phyloP scores from a whole-genome alignment of 768 basidiomycete genomes.

The Termitomyces sp. region DNA sequence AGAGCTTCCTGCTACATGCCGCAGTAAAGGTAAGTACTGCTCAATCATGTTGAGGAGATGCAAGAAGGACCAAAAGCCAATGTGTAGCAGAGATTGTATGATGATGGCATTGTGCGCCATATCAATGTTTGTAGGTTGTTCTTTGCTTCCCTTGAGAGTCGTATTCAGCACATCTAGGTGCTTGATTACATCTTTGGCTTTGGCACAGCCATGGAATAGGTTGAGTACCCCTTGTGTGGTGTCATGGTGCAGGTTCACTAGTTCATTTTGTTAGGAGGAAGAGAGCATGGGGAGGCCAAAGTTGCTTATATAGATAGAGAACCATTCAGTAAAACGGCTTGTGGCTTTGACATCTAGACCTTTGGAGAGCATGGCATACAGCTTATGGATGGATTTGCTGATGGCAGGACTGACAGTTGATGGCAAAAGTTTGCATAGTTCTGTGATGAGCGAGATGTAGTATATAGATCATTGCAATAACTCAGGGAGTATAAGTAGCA shows the following conservation, averaged over 20 bases:
- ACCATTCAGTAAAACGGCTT: conserved; percentile 89
- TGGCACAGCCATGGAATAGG: conserved; percentile 76
- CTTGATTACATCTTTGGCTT: conserved; percentile 72
- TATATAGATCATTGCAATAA: conserved; percentile 76
- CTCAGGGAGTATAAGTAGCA: conserved; percentile 72
- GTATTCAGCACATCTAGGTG: conserved; percentile 68
- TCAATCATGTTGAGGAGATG: conserved; percentile 98
- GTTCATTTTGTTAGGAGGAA: no score
- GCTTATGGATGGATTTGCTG: conserved; percentile 87
- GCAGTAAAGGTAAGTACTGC: conserved; percentile 78
- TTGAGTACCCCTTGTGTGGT: conserved; percentile 72
- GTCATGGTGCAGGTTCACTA: conserved; percentile 77
- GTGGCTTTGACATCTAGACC: conserved; percentile 84
- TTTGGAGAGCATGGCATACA: conserved; percentile 75
- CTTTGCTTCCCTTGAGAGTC: conserved; percentile 54
- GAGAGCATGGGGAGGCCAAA: conserved; percentile 44
- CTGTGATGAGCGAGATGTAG: conserved; percentile 83
- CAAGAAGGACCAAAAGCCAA: conserved; percentile 94
- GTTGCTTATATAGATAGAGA: conserved; percentile 93
- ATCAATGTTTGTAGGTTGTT: conserved; percentile 58
- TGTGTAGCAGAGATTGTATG: conserved; percentile 82
- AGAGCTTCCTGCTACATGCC: conserved; percentile 41
- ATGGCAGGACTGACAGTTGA: conserved; percentile 92
- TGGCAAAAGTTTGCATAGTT: conserved; percentile 90
- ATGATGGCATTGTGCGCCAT: conserved; percentile 67